phyloP scores from a whole-genome alignment of 345 rosid genomes.

The Aquilaria sinensis region DNA sequence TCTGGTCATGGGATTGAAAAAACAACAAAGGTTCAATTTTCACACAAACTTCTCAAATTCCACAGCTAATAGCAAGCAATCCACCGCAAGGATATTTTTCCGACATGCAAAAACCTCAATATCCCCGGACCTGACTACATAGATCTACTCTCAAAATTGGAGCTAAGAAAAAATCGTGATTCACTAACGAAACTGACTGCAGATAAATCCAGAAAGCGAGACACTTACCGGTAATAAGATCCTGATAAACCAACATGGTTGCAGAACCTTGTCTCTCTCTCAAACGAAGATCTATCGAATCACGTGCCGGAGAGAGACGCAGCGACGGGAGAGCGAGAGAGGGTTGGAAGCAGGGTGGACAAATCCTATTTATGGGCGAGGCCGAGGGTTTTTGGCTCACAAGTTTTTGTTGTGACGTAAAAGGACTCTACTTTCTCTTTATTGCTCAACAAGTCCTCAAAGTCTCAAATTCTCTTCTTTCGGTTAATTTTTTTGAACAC shows the following conservation, averaged over 20 bases:
- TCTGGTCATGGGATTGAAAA: background rate
- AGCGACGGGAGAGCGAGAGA: constrained; percentile 28
- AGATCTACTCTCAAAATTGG: no score
- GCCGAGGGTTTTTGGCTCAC: constrained; percentile 30
- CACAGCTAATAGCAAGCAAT: no score
- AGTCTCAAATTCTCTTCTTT: no score
- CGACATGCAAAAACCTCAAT: no score
- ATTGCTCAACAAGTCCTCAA: constrained; percentile 11
- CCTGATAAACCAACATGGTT: constrained; percentile 94
- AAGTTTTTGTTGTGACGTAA: background rate
- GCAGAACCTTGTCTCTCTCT: constrained; percentile 27
- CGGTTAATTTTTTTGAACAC: no score
- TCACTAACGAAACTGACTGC: no score
- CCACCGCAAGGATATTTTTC: no score
- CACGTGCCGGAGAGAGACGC: constrained; percentile 26
- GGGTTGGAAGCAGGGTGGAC: accelerated
- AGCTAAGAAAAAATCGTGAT: no score
- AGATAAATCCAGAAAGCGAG: background rate
- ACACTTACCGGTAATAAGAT: constrained; percentile 54
- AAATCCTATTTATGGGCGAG: constrained; percentile 16
- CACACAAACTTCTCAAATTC: no score
- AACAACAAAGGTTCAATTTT: background rate
- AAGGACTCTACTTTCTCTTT: background rate
- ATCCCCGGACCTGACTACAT: no score
- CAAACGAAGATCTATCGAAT: constrained; percentile 19